Percentiles rank a stretch among this genome's conserved stretches.
Conservation (phyloP, 2,329 filamentous ascomycete genomes). For the Cytospora piceae region DNA sequence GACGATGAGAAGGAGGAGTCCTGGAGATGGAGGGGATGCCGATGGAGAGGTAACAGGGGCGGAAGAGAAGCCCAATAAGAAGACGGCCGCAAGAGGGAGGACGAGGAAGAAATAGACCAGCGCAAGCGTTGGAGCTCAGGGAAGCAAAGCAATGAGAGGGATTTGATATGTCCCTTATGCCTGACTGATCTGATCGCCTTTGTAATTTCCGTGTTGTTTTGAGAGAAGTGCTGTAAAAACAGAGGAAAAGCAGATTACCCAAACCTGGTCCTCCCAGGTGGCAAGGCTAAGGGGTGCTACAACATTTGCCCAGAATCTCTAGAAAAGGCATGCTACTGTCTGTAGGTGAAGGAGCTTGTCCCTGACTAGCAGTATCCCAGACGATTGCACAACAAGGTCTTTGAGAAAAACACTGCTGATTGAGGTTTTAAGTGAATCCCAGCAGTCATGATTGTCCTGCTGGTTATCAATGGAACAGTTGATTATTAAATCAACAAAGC, state of each 20-base stretch:
- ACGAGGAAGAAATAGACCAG: slow-evolving; percentile 44
- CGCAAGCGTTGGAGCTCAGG: neutral
- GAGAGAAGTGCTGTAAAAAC: no score
- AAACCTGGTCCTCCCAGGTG: no score
- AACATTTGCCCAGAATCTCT: no score
- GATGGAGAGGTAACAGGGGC: slow-evolving; percentile 59
- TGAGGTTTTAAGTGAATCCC: no score
- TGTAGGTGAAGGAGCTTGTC: no score
- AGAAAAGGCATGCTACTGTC: no score
- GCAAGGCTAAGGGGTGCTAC: no score
- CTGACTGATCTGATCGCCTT: neutral
- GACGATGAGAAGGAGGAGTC: slow-evolving; percentile 85
- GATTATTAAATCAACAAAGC: neutral
- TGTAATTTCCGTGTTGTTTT: neutral
- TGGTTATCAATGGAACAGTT: neutral
- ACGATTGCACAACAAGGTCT: no score
- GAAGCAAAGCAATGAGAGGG: neutral
- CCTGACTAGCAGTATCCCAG: no score
- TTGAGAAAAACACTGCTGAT: no score
- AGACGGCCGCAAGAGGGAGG: slow-evolving; percentile 45
- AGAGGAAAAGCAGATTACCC: no score
- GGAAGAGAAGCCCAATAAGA: slow-evolving; percentile 49
- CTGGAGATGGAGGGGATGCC: slow-evolving; percentile 71
- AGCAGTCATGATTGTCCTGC: neutral
- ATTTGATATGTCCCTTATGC: no score